Evolutionary conservation across 768 basidiomycete genomes (phyloP), one percentile per base, ranked within the genome.

Genomic region (Glaciozyma antarctica): DNA sequence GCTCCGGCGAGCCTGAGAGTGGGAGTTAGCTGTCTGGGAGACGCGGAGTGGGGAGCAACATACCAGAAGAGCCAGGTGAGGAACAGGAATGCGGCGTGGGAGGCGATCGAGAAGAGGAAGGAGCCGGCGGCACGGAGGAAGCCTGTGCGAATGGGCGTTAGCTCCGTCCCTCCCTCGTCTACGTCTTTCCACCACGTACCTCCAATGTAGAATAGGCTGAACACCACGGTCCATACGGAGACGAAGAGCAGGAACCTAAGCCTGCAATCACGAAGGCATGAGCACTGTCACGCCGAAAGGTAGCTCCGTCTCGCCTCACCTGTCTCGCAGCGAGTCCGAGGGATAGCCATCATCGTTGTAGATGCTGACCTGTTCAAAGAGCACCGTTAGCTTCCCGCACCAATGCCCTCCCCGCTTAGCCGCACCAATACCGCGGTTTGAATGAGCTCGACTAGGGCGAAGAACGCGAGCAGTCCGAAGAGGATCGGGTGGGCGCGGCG

Each of bases 51-150:
- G 19, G 38, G 28, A 24, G 43, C 43, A 16, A 49, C 62, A 22
- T 16, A 67, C 72, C 72, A 72, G 71, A 73, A 73, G 61, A 74
- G 32, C 73, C 72, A 74, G 54, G 71, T 68, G 45, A 74, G 17
- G 58, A 70, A 68, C 59, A 70, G 53, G 56, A 56, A 71, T 28
- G 60, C 66, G 45, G 58, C 69, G 55, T 70, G 65, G 0, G 61
- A 60, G 0, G 72, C 73, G 64, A 74, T 70, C 28, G 71, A 72
- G 63, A 72, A 71, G 48, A 71, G 60, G 71, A 74, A 73, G 45
- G 57, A 64, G n/a, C 58, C 32, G 24, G 69, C 51, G 3, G 71
- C 66, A 43, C 44, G 51, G 44, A 72, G 41, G 66, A 71, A 67
- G 43, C 69, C 67, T 63, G 61, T 51, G 30, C n/a, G 38, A 5